Evolutionary conservation across 257 asterid species (phyloP), one percentile per base, ranked within the genome.

Genomic region (Penstemon newberryi): DNA sequence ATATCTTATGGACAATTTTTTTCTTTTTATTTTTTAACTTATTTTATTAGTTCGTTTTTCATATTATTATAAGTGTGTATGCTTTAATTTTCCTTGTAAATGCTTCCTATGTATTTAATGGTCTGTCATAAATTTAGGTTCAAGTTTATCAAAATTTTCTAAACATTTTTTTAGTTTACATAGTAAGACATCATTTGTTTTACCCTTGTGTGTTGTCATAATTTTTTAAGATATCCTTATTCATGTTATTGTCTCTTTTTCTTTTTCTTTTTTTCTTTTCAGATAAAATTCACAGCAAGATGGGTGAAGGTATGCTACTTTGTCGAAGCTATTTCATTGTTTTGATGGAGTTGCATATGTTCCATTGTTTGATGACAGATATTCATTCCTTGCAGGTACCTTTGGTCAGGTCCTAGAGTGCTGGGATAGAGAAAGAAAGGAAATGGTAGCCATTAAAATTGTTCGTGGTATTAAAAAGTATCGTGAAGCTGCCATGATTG

Each of bases 351-450:
- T 69, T 6, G 6, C 51, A 33, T 47, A 1, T 6, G 4, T 12
- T 38, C 19, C 1, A 59, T 7, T 47, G 44, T 19, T 70, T 11
- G 57, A 3, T 47, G 19, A 47, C 9, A 6, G 4, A 8, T 37
- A 25, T 25, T 61, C 12, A 15, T 76, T 69, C 40, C 7, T 2
- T 75, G 55, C 83, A 84, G 89, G 98, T 18, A 92, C 98, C 38
- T 92, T 92, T 60, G 98, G 98, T 44, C 98, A 89, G 84, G 98
- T 92, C 63, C 77, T 92, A 38, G 95, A 92, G 81, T 92, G 98
- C 77, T 92, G 96, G 96, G 98, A 92, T 58, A 79, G 88, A 43
- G 95, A 92, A 68, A 83, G 53, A 37, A 82, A 81, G 70, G 98
- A 92, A 76, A 87, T 87, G 96, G 96, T 92, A 43, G 98, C 98